Evolutionary conservation across 2,329 filamentous ascomycete species (phyloP), one percentile per base, ranked within the genome.

Genomic region (Xylaria multiplex): DNA sequence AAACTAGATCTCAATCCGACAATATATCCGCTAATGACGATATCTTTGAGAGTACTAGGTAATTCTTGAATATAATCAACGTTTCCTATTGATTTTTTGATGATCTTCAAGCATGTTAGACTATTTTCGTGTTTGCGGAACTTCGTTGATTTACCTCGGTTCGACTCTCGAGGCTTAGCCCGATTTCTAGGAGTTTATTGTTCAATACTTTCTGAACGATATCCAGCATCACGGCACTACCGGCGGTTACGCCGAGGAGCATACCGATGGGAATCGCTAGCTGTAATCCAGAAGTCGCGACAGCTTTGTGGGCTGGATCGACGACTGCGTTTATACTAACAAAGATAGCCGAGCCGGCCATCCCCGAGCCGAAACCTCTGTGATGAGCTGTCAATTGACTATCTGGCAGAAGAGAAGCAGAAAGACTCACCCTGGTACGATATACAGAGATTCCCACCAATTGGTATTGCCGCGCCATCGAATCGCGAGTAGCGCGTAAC

Each of bases 381-480:
- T 45, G 11, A 49, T 19, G 43, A 30, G 4, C n/a, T 67, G 45
- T 73, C 2, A 69, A 32, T 59, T 50, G n/a, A 35, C 2, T 1
- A n/a, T 27, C 13, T 14, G 8, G 37, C 11, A 40, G 24, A 52
- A 16, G 11, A 22, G 30, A 49, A 24, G 14, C 8, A 2, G 16
- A 22, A 7, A 19, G 5, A 71, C 77, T 64, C 58, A 80, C 79
- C 78, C 78, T 0, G 88, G 87, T 5, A 88, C 77, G 27, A 90
- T 88, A 64, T 88, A 87, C 0, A 90, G 72, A 0, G 86, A 86
- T 68, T 89, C 86, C 65, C 78, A 77, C 70, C 82, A 81, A 7
- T 81, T 82, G 0, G 87, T 90, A 37, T 86, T 68, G 0, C 88
- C 89, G 11, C 85, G 81, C 90, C 89, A 91, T 24, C 83, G 79